Evolutionary conservation across 2,329 filamentous ascomycete genomes (phyloP).

Genomic region (Colletotrichum acutatum): DNA sequence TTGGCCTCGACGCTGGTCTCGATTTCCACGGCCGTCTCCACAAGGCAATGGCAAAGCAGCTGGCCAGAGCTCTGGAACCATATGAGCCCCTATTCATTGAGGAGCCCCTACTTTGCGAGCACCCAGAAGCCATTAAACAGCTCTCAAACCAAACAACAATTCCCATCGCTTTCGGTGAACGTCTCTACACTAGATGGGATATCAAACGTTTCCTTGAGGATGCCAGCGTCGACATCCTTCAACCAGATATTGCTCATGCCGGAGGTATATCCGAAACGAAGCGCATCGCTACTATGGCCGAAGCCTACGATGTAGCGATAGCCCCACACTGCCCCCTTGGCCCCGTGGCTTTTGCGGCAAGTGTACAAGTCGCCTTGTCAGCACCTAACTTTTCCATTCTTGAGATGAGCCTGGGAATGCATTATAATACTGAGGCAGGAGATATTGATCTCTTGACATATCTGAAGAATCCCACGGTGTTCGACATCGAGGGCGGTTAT

Average conservation of each 20-base stretch:
- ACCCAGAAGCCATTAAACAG: slow-evolving; percentile 67
- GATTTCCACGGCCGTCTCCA: slow-evolving; percentile 78
- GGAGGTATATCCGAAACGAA: slow-evolving; percentile 74
- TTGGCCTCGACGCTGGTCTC: slow-evolving; percentile 73
- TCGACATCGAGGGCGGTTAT: slow-evolving; percentile 67
- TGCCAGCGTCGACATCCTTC: slow-evolving; percentile 71
- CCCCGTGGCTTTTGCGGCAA: slow-evolving; percentile 74
- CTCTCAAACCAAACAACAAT: slow-evolving; percentile 64
- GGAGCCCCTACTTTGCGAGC: slow-evolving; percentile 73
- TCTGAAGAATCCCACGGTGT: slow-evolving; percentile 66
- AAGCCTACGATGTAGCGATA: slow-evolving; percentile 73
- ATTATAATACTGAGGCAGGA: slow-evolving; percentile 67
- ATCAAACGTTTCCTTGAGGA: slow-evolving; percentile 72
- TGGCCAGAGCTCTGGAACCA: slow-evolving; percentile 70
- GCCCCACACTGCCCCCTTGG: slow-evolving; percentile 75
- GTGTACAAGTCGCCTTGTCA: slow-evolving; percentile 67
- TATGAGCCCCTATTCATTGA: slow-evolving; percentile 74
- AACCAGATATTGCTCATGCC: slow-evolving; percentile 72
- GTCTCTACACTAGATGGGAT: slow-evolving; percentile 74
- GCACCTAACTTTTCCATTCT: slow-evolving; percentile 72
- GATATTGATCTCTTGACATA: slow-evolving; percentile 69
- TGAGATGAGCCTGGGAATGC: slow-evolving; percentile 77
- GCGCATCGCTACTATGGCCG: slow-evolving; percentile 71
- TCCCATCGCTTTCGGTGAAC: slow-evolving; percentile 74
- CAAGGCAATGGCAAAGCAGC: slow-evolving; percentile 77